phyloP scores from a whole-genome alignment of 78 protist genomes.

The Andalucia godoyi region DNA sequence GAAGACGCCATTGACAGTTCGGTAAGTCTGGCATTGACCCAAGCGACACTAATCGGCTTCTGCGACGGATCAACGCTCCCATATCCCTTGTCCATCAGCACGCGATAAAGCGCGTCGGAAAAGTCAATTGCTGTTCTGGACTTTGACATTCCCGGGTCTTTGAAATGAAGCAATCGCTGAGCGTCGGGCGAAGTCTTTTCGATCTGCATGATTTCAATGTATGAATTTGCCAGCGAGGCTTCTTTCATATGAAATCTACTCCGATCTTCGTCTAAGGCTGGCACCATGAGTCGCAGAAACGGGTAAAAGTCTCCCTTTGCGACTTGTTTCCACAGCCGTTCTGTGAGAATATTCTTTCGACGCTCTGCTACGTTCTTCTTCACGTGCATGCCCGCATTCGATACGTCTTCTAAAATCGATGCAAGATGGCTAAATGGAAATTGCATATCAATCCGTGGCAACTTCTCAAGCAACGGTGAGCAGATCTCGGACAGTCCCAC shows the following conservation, averaged over 20 bases:
- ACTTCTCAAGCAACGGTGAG: no score
- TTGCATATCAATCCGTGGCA: no score
- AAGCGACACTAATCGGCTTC: slow-evolving; percentile 19
- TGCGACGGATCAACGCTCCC: not conserved
- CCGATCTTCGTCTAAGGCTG: slow-evolving; percentile 57
- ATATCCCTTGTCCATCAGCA: slow-evolving; percentile 36
- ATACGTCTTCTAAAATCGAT: no score
- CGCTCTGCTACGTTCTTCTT: no score
- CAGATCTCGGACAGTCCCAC: no score
- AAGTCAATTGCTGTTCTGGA: slow-evolving; percentile 40
- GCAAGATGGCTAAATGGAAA: no score
- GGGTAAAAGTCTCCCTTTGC: slow-evolving; percentile 53
- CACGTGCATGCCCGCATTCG: no score
- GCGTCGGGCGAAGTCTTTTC: slow-evolving; percentile 22
- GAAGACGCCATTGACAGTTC: slow-evolving; percentile 1
- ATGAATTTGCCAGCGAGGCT: slow-evolving; percentile 33
- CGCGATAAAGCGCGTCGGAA: slow-evolving; percentile 32
- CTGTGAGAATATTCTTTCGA: no score
- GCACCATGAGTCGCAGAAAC: slow-evolving; percentile 52
- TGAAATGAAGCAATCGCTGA: slow-evolving; percentile 43
- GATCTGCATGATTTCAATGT: slow-evolving; percentile 50
- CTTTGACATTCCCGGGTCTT: not conserved
- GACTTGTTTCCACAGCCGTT: no score
- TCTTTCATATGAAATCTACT: slow-evolving; percentile 57
- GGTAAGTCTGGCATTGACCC: slow-evolving; percentile 49